Evolutionary conservation across 139 green algal genomes (phyloP).

Genomic region (Pleodorina starrii): DNA sequence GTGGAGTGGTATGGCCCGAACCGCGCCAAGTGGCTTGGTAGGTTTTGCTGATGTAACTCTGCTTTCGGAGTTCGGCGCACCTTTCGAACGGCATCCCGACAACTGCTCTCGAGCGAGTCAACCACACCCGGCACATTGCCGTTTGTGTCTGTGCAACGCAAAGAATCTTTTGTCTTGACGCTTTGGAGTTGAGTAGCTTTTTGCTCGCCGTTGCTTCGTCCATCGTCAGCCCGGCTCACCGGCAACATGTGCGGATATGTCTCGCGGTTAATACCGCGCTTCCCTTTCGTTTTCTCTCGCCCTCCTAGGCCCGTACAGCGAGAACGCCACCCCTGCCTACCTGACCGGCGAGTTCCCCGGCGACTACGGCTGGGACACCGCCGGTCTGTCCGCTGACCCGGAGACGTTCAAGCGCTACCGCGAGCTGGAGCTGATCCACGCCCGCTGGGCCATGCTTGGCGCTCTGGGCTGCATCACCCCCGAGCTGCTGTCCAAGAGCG

Average conservation of each 20-base stretch:
- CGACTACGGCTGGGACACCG: constrained; percentile 97
- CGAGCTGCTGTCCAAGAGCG: constrained; percentile 66
- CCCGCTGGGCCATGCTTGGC: constrained; percentile 97
- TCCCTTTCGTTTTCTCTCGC: no score
- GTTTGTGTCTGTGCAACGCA: no score
- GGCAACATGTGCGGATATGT: neutral
- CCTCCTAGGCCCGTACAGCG: constrained; percentile 43
- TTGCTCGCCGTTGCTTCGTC: neutral
- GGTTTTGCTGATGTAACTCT: neutral
- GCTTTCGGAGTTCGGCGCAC: neutral
- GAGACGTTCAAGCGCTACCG: constrained; percentile 85
- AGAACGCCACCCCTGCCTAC: constrained; percentile 71
- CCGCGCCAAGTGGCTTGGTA: constrained; percentile 75
- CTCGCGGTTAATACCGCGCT: neutral
- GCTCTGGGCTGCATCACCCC: constrained; percentile 82
- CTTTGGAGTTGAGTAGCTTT: neutral
- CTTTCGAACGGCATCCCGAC: neutral
- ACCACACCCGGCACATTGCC: neutral
- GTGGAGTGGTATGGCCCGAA: constrained; percentile 81
- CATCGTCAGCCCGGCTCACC: neutral
- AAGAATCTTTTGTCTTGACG: neutral
- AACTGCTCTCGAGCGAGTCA: neutral
- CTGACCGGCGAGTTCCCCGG: constrained; percentile 91
- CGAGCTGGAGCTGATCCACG: constrained; percentile 85
- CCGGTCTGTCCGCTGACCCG: constrained; percentile 94